A percentile compares a stretch with the other conserved stretches of the same genome.
Evolutionary conservation across 805 yeast species (phyloP).

Genomic region (Wickerhamomyces queroliae): DNA sequence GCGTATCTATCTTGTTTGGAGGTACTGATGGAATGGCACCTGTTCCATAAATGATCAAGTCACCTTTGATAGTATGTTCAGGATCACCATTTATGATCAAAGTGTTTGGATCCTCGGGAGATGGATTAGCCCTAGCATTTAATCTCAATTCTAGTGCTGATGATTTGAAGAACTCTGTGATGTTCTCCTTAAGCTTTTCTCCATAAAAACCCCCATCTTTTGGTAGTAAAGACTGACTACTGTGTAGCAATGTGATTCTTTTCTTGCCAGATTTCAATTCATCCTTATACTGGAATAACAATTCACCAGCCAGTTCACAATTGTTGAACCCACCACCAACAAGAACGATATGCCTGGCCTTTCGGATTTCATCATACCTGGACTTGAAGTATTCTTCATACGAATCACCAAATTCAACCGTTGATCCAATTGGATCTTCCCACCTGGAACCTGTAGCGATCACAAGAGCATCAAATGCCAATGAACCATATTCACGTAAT

Average conservation of each 20-base stretch:
- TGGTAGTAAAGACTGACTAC: constrained; percentile 11
- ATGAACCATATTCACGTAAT: constrained; percentile 6
- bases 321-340: constrained; percentile 27
- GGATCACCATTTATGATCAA: constrained; percentile 2
- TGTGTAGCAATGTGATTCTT: constrained; percentile 20
- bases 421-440: constrained; percentile 21
- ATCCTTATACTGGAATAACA: constrained; percentile 11
- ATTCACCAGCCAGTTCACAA: constrained; percentile 25
- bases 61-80: constrained; percentile 2
- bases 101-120: neutral
- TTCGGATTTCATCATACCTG: constrained; percentile 10
- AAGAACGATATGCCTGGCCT: constrained; percentile 21
- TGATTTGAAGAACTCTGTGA: constrained; percentile 6
- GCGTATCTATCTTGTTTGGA: neutral
- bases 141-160: constrained; percentile 8
- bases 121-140: constrained; percentile 4
- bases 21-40: constrained; percentile 12
- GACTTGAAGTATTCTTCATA: constrained; percentile 10
- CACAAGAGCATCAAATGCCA: constrained; percentile 20
- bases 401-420: constrained; percentile 10
- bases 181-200: constrained; percentile 4
- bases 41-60: neutral
- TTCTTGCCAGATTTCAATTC: constrained; percentile 14
- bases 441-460: constrained; percentile 27
- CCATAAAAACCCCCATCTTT: constrained; percentile 6